Percentiles rank a stretch among this genome's conserved stretches.
phyloP scores from a whole-genome alignment of 78 protist species.

The Tieghemostelium lacteum region DNA sequence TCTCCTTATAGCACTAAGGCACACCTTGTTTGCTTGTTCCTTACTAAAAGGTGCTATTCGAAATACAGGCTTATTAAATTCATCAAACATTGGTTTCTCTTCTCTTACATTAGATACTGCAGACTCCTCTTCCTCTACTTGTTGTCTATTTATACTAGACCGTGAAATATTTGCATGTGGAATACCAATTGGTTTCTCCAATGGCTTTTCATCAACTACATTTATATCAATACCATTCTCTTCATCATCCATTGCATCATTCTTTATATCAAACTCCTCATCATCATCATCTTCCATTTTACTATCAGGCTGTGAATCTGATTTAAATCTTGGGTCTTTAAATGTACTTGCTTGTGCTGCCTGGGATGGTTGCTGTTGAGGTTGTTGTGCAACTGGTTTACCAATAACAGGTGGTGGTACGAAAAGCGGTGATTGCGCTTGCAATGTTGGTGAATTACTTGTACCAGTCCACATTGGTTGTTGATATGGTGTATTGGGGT shows the following conservation, averaged over 20 bases:
- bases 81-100: not conserved
- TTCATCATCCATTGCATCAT: not conserved
- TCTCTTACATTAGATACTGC: too few relatives aligned
- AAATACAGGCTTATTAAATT: conserved; percentile 47
- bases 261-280: not conserved
- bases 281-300: not conserved
- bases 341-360: not conserved
- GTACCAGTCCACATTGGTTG: not conserved
- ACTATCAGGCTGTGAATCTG: not conserved
- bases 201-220: conserved; percentile 4
- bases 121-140: conserved; percentile 27
- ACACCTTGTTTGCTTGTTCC: not conserved
- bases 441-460: not conserved
- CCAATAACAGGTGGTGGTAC: not conserved
- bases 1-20: conserved; percentile 10
- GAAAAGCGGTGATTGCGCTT: not conserved
- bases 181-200: too few relatives aligned
- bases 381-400: not conserved
- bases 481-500: not conserved
- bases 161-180: too few relatives aligned
- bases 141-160: too few relatives aligned
- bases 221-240: not conserved
- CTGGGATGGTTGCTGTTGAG: not conserved
- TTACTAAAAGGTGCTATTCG: not conserved
- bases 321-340: not conserved